phyloP scores from a whole-genome alignment of 2,329 filamentous ascomycete species.

The Phyllosticta citriasiana region DNA sequence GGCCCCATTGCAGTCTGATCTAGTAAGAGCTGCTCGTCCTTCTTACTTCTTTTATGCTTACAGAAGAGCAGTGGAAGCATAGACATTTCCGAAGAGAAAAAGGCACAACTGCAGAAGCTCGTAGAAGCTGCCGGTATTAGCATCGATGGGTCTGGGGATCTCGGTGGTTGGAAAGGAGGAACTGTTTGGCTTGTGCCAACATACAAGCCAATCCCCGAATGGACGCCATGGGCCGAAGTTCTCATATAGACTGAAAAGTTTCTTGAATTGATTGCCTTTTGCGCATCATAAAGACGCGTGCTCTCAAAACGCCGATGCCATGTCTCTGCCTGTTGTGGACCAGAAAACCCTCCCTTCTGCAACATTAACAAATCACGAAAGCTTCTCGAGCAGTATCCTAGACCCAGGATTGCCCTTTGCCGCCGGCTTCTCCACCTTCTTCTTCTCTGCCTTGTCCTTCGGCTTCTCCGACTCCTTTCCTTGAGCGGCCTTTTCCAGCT shows the following conservation, averaged over 20 bases:
- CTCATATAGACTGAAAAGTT: background rate
- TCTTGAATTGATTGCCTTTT: background rate
- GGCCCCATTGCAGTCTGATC: slow-evolving; percentile 32
- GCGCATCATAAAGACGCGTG: background rate
- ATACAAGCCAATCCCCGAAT: slow-evolving; percentile 26
- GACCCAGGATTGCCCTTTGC: slow-evolving; percentile 38
- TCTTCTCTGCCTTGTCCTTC: slow-evolving; percentile 23
- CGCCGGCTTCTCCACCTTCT: slow-evolving; percentile 16
- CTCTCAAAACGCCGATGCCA: background rate
- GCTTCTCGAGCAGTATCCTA: slow-evolving; percentile 35
- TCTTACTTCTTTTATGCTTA: background rate
- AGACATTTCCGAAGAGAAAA: slow-evolving; percentile 14
- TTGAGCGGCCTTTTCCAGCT: slow-evolving; percentile 56
- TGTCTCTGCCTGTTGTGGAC: background rate
- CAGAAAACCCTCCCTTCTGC: background rate
- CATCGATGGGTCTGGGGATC: slow-evolving; percentile 15
- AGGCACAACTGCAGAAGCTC: slow-evolving; percentile 17
- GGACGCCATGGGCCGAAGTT: slow-evolving; percentile 16
- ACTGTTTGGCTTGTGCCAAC: slow-evolving; percentile 32
- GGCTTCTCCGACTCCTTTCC: slow-evolving; percentile 42
- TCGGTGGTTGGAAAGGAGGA: slow-evolving; percentile 26
- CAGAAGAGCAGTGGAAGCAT: background rate
- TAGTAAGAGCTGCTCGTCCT: slow-evolving; percentile 25
- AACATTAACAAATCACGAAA: slow-evolving; percentile 1
- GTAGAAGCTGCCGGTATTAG: slow-evolving; percentile 18